Evolutionary conservation across 1,284 basidiomycete genomes (phyloP).

Genomic region (Schizophyllum commune): DNA sequence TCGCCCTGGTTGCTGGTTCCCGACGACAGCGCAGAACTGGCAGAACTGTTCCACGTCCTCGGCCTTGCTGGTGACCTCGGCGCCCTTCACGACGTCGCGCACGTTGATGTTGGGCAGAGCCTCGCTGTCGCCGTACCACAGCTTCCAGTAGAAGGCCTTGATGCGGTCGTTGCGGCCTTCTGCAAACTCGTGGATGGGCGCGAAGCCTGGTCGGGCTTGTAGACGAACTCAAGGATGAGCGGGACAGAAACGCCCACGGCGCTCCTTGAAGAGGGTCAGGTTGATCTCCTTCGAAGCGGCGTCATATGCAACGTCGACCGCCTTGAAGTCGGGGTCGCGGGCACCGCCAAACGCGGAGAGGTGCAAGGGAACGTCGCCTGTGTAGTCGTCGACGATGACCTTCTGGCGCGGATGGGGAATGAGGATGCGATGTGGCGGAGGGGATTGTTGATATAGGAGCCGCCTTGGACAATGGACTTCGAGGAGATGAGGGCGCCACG

Average conservation of each 20-base stretch:
- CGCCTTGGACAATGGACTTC: constrained; percentile 79
- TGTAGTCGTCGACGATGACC: constrained; percentile 53
- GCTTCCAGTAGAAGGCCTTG: constrained; percentile 94
- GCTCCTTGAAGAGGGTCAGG: constrained; percentile 82
- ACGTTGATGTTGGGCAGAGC: constrained; percentile 69
- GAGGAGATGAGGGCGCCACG: constrained; percentile 86
- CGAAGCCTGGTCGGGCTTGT: constrained; percentile 84
- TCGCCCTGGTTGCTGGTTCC: constrained; percentile 92
- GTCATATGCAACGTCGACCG: constrained; percentile 69
- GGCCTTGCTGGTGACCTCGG: constrained; percentile 74
- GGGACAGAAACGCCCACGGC: constrained; percentile 72
- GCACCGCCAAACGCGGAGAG: constrained; percentile 59
- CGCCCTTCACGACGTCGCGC: constrained; percentile 75
- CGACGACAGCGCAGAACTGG: constrained; percentile 92
- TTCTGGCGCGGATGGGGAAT: constrained; percentile 77
- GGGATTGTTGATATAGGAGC: constrained; percentile 83
- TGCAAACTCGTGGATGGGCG: constrained; percentile 89
- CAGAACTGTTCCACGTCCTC: constrained; percentile 75
- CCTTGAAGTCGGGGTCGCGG: constrained; percentile 76
- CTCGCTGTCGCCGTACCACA: constrained; percentile 90
- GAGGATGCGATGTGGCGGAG: constrained; percentile 82
- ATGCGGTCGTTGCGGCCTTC: constrained; percentile 85
- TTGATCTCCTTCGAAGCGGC: constrained; percentile 52
- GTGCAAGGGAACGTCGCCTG: neutral
- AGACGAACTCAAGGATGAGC: constrained; percentile 76